Evolutionary conservation across 768 basidiomycete genomes (phyloP).

Genomic region (Auricularia sp.): DNA sequence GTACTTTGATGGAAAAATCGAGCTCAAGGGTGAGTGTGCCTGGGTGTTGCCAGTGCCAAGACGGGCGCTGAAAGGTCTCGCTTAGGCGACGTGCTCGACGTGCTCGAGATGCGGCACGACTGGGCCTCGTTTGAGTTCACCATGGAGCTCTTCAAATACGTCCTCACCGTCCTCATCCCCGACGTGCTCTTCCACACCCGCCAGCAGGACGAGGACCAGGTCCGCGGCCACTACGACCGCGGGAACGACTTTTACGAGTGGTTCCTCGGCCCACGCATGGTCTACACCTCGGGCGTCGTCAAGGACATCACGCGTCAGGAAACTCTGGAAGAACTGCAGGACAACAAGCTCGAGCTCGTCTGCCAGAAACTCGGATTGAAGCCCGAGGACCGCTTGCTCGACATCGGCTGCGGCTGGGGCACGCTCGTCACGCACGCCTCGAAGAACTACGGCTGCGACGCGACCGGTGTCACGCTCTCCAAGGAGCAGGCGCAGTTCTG

Average conservation of each 20-base stretch:
- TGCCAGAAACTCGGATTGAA: conserved; percentile 90
- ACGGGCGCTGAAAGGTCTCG: background rate
- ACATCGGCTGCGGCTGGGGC: conserved; percentile 94
- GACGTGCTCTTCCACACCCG: conserved; percentile 90
- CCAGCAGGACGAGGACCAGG: conserved; percentile 88
- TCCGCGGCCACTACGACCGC: conserved; percentile 92
- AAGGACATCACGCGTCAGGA: conserved; percentile 59
- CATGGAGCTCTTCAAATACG: conserved; percentile 85
- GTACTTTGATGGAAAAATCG: conserved; percentile 92
- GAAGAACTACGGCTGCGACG: conserved; percentile 95
- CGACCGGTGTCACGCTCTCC: conserved; percentile 88
- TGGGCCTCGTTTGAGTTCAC: conserved; percentile 93
- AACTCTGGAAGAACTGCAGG: conserved; percentile 89
- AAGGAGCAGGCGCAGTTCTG: conserved; percentile 90
- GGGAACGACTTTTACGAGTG: conserved; percentile 96
- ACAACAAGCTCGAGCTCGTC: conserved; percentile 93
- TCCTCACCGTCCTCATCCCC: conserved; percentile 79
- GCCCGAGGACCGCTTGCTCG: conserved; percentile 72
- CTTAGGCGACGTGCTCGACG: conserved; percentile 84
- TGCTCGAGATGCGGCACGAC: conserved; percentile 90
- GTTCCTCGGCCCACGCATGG: conserved; percentile 95
- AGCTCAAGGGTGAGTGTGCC: conserved; percentile 71
- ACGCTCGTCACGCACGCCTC: conserved; percentile 90
- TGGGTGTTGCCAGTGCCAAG: conserved; percentile 5
- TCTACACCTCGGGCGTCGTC: conserved; percentile 93